Evolutionary conservation across 139 green algal genomes (phyloP).

Genomic region (Chlorella vulgaris): DNA sequence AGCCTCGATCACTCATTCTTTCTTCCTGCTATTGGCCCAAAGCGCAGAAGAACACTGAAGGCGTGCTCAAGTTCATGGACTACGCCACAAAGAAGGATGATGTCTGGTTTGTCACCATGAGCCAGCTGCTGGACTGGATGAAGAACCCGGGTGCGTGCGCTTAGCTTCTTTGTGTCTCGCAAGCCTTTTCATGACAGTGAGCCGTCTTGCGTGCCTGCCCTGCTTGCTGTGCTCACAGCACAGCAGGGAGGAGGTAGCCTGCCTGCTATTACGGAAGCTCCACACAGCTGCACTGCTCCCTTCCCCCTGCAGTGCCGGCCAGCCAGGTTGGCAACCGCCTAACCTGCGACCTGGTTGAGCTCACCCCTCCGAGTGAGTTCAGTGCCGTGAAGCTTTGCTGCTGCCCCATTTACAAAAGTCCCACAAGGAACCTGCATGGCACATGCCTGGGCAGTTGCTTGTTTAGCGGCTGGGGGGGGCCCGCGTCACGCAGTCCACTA

Average conservation of each 20-base stretch:
- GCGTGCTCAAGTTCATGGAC: conserved; percentile 21
- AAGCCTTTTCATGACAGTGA: no score
- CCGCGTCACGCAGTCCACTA: neutral
- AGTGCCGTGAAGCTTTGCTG: neutral
- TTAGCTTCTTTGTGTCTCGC: neutral
- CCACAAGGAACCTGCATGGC: no score
- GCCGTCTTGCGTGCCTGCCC: no score
- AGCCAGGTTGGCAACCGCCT: conserved; percentile 6
- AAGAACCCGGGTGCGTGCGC: conserved; percentile 22
- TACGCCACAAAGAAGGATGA: conserved; percentile 28
- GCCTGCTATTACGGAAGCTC: no score
- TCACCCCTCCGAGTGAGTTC: conserved; percentile 12
- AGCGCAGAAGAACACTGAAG: conserved; percentile 28
- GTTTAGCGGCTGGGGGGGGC: neutral
- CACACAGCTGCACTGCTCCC: neutral
- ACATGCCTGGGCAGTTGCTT: no score
- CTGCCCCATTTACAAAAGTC: neutral
- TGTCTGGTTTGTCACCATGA: conserved; percentile 41
- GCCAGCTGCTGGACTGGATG: conserved; percentile 42
- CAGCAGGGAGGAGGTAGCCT: no score
- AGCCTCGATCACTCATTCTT: no score
- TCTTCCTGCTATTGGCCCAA: neutral
- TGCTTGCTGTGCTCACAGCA: no score
- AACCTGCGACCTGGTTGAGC: conserved; percentile 27
- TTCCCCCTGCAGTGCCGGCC: conserved; percentile 25